These are phyloP conservation scores for Micromonas commoda DNA, from an alignment of 139 green algal genomes.

Conservation along the genomic window DNA sequence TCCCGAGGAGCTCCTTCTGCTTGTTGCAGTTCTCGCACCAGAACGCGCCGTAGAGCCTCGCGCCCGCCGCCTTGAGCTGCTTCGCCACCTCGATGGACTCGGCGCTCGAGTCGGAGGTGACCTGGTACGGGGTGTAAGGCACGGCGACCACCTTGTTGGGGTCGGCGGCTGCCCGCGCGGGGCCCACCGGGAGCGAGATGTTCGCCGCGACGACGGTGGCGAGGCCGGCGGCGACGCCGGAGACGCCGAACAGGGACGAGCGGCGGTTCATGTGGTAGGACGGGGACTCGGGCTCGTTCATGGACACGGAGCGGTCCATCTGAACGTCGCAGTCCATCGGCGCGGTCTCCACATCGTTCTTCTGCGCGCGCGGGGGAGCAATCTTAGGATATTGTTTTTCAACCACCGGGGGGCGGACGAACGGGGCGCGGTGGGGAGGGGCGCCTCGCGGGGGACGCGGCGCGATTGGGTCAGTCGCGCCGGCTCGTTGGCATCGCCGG, in stretches of 20 bases:
- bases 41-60: slow-evolving; percentile 33
- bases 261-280: no score
- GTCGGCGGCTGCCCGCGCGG: not conserved
- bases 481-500: no score
- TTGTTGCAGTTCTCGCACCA: slow-evolving; percentile 36
- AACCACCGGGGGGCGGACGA: no score
- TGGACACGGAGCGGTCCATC: no score
- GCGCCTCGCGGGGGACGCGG: no score
- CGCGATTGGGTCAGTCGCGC: no score
- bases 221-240: not conserved
- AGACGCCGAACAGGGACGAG: not conserved
- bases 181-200: not conserved
- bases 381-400: no score
- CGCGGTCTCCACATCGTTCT: no score
- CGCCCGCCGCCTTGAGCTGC: slow-evolving; percentile 22
- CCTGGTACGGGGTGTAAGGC: not conserved
- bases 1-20: slow-evolving; percentile 32
- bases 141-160: not conserved
- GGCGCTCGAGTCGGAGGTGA: slow-evolving; percentile 12
- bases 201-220: not conserved
- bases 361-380: no score
- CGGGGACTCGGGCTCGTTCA: no score
- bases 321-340: no score
- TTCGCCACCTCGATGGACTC: slow-evolving; percentile 23
- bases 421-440: no score